Conservation (phyloP, 176 grass and related monocot genomes). For the Dactylis glomerata region DNA sequence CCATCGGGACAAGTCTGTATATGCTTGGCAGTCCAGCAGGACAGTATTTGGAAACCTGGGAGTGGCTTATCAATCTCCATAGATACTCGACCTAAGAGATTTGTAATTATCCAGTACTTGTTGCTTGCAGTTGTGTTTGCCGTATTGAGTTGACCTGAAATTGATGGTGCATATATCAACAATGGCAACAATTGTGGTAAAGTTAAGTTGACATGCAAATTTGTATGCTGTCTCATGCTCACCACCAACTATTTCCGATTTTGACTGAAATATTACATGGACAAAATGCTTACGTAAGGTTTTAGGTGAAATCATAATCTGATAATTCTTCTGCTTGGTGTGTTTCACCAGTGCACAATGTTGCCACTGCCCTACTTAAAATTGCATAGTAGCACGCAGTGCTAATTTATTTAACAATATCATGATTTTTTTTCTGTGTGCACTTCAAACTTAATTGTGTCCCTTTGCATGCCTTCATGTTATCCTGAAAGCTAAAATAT, state of each 20-base stretch:
- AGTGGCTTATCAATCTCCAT: background rate
- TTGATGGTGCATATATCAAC: background rate
- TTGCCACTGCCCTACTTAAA: background rate
- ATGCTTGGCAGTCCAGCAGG: background rate
- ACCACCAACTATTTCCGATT: background rate
- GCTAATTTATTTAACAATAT: background rate
- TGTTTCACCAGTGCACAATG: background rate
- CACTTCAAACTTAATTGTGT: background rate
- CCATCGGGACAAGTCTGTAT: background rate
- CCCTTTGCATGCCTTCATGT: background rate
- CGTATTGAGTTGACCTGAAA: background rate
- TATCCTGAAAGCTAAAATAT: background rate
- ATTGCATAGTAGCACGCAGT: background rate
- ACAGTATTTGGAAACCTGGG: background rate
- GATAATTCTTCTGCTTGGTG: background rate
- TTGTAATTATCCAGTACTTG: background rate
- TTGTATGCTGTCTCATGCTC: background rate
- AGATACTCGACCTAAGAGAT: background rate
- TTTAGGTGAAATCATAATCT: background rate
- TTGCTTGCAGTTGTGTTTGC: background rate
- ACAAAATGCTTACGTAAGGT: background rate
- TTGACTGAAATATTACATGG: background rate
- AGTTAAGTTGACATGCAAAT: background rate
- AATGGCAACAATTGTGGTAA: background rate
- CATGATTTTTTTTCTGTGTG: background rate